A percentile compares a stretch with the other conserved stretches of the same genome.
These are phyloP conservation scores for Fistulinella staudtii DNA, from an alignment of 1,284 basidiomycete genomes.

Conservation along the genomic window DNA sequence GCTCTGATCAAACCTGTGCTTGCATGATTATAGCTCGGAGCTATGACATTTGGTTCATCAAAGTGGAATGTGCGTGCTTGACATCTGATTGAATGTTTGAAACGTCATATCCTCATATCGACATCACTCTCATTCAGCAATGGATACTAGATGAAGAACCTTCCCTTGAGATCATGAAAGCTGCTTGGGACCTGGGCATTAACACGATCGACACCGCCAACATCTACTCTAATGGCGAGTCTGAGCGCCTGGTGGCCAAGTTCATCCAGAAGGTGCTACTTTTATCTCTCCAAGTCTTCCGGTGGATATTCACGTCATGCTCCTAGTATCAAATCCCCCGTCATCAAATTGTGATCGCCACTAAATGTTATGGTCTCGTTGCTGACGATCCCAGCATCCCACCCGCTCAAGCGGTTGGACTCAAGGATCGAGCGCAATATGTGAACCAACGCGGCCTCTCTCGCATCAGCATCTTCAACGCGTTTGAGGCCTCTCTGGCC, in stretches of 20 bases:
- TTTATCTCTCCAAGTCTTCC: neutral
- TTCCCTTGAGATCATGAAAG: conserved; percentile 39
- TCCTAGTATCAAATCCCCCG: conserved; percentile 51
- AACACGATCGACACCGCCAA: conserved; percentile 57
- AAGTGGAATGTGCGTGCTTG: conserved; percentile 33
- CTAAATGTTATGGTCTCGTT: conserved; percentile 36
- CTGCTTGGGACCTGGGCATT: conserved; percentile 45
- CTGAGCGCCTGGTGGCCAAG: conserved; percentile 44
- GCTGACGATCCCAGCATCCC: conserved; percentile 8
- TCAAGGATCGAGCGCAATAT: conserved; percentile 31
- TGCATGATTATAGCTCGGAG: conserved; percentile 35
- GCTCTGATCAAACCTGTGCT: too few species aligned
- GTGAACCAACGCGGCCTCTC: conserved; percentile 45
- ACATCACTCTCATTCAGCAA: conserved; percentile 18
- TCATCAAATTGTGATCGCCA: conserved; percentile 44
- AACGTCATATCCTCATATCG: neutral
- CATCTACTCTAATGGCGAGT: conserved; percentile 50
- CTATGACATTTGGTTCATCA: conserved; percentile 45
- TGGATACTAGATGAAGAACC: conserved; percentile 46
- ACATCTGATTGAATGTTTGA: neutral
- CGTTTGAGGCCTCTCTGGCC: conserved; percentile 40
- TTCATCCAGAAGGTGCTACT: conserved; percentile 45
- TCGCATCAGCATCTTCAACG: conserved; percentile 43
- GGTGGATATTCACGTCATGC: neutral
- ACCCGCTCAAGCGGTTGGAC: neutral